Conservation (phyloP, 441 rosid species). For the Mallotus repandus region DNA sequence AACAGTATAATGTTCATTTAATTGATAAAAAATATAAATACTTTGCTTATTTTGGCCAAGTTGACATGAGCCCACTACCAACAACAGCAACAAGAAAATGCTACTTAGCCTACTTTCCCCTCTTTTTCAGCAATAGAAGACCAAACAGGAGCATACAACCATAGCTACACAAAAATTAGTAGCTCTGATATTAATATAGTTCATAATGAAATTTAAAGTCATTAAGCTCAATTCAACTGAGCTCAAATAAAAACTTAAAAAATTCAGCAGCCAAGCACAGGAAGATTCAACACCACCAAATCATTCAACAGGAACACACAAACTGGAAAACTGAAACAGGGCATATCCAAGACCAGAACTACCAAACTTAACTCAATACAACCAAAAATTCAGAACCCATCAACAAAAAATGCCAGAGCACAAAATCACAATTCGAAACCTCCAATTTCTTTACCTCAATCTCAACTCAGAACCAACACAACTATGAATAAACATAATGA, state of each 20-base stretch:
- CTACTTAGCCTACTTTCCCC: not conserved
- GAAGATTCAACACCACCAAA: not conserved
- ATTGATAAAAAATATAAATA: not conserved
- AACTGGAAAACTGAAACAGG: not conserved
- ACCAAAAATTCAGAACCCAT: not conserved
- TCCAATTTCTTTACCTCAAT: conserved; percentile 8
- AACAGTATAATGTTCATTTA: conserved; percentile 3
- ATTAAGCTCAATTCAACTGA: not conserved
- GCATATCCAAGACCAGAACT: not conserved
- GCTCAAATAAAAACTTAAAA: no score
- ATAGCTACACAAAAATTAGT: not conserved
- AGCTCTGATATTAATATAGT: not conserved
- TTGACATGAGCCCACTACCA: not conserved
- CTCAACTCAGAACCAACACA: conserved; percentile 26
- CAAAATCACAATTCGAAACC: not conserved
- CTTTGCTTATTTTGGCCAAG: not conserved
- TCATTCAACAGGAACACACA: not conserved
- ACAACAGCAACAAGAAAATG: not conserved
- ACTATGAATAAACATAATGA: not conserved
- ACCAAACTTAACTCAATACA: not conserved
- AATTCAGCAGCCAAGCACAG: no score
- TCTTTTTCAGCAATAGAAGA: not conserved
- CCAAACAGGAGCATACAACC: not conserved
- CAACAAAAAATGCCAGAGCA: not conserved
- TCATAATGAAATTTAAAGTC: not conserved